Base-by-base conservation (phyloP, 1,284 basidiomycete species). In the Trichosporon faecale region DNA sequence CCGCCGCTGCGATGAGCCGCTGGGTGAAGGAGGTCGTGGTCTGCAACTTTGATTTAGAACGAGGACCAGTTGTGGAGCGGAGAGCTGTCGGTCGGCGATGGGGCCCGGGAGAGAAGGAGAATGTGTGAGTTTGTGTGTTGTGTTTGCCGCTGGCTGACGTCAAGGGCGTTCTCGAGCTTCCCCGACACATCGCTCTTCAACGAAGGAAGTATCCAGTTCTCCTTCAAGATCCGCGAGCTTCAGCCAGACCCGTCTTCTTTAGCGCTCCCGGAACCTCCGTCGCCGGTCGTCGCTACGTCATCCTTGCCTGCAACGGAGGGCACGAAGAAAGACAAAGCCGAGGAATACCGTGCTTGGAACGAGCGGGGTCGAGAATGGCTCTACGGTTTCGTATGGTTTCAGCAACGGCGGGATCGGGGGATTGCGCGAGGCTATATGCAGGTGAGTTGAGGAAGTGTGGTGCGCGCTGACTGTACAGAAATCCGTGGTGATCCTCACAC, bases 101-200 rank as follows among this genome's bases (percentile, higher is more conserved):
- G 96, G 70, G 88, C 85, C 66, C 87, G 86, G 73, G 85, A 85
- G 49, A 93, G 91, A 82, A 87, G 85, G 72, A 92, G 91, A 97
- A 95, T 77, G 91, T 97, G 93, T 95, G 49, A 77, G 91, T 86
- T 11, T 14, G n/a, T 46, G 27, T 21, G 1, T 61, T 18, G 7
- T 35, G 9, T 25, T 16, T 64, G 64, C 2, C 35, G 16, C 2
- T 64, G 21, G n/a, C 64, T 64, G 16, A 66, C 68, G 64, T 70
- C 7, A 70, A 95, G 94, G 68, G 94, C 95, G 5, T 98, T 98
- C 84, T 94, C 93, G 0, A 90, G 94, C 0, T 95, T 99, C 78
- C 96, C 96, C 0, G 95, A 98, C 78, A 95, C 93, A 0, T 85
- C 89, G 0, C 89, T 92, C 67, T 92, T 92, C 70, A 89, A 91